Percentiles rank a stretch among this genome's conserved stretches.
Evolutionary conservation across 1,284 basidiomycete species (phyloP).

Genomic region (Golubevia sp.): DNA sequence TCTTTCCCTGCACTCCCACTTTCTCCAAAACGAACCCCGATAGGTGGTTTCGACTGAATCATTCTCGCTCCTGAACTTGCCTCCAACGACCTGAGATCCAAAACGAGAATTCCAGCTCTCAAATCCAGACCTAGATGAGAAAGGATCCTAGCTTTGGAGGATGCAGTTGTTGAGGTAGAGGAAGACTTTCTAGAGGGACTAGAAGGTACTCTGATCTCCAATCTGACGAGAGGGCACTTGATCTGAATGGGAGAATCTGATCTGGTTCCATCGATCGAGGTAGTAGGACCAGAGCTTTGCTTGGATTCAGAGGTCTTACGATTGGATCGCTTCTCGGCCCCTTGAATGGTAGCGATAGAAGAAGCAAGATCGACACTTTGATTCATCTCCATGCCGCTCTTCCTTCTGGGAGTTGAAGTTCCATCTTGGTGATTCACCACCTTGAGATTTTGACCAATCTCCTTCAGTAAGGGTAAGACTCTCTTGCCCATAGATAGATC

Average conservation of each 20-base stretch:
- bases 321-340: not conserved
- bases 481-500: slow-evolving; percentile 31
- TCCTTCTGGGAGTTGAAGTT: too few relatives aligned
- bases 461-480: slow-evolving; percentile 20
- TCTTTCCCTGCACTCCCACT: too few relatives aligned
- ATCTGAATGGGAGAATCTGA: not conserved
- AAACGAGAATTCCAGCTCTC: slow-evolving; percentile 26
- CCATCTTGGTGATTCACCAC: too few relatives aligned
- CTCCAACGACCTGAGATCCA: slow-evolving; percentile 12
- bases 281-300: not conserved
- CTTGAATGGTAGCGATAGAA: not conserved
- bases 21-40: too few relatives aligned
- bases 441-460: slow-evolving; percentile 10
- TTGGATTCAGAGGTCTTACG: not conserved
- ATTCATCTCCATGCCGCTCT: too few relatives aligned
- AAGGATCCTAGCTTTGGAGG: slow-evolving; percentile 4
- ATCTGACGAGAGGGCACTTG: slow-evolving; percentile 14
- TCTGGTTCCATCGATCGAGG: not conserved
- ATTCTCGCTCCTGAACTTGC: too few relatives aligned
- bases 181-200: slow-evolving; percentile 4
- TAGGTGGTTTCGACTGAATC: too few relatives aligned
- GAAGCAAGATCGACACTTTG: not conserved
- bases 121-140: slow-evolving; percentile 22
- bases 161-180: not conserved
- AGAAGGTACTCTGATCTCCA: slow-evolving; percentile 27